Base-by-base conservation (phyloP, 2,329 filamentous ascomycete species). In the Alternaria brassicicola region DNA sequence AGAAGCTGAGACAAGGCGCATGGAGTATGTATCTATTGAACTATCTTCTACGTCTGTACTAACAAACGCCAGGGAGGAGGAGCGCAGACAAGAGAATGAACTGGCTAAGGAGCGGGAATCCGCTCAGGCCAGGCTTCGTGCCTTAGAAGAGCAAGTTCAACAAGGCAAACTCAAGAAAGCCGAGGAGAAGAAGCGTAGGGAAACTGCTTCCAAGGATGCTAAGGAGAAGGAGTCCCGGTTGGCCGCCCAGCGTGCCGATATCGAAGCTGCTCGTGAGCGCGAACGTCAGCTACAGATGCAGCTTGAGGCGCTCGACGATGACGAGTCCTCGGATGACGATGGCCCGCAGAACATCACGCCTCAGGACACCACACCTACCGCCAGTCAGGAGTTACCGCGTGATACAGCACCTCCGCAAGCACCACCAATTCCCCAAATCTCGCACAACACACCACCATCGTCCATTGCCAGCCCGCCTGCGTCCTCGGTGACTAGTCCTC, bases 151-250 rank as follows among this genome's bases (percentile, higher is more conserved):
- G 75, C 93, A 97, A 78, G 93, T 98, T 51, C 89, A 89, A 63
- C 91, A 93, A 74, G 92, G 93, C 70, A 99, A 98, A 81, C 81
- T 98, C 51, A 94, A 92, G 83, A 98, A 97, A 79, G 91, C 96
- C 67, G 95, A 99, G 77, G 95, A 97, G 80, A 97, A 96, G 83
- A 91, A 89, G 63, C 89, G 86, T 69, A 95, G 93, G 82, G 93
- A 97, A 80, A 94, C 92, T 21, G 93, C 93, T 9, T 84, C 91
- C 71, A 90, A 90, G 48, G 92, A 95, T 67, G 87, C 93, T 7
- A 94, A 92, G 77, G 92, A 97, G 69, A 93, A 96, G 75, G 94
- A 98, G 76, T 83, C 88, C 52, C 89, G 90, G 75, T 82, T 97
- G 64, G 91, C 91, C 23, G 89, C 91, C 33, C 91, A 95, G 70